Evolutionary conservation across 306 rosid species (phyloP).

Genomic region (Castanospermum australe): DNA sequence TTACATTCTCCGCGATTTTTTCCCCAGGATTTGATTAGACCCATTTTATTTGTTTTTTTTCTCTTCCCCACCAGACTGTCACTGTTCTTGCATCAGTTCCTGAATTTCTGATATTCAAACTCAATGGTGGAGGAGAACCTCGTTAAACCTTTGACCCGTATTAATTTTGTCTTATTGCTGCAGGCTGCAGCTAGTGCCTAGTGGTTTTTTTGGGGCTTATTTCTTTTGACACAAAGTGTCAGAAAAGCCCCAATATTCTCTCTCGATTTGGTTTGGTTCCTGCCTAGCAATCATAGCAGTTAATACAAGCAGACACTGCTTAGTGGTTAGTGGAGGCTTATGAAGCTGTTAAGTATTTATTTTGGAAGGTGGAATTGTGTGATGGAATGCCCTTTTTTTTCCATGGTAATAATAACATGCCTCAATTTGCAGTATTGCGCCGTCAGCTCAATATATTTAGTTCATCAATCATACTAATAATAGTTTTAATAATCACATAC

Average conservation of each 20-base stretch:
- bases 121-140: conserved; percentile 19
- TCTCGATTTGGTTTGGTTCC: not conserved
- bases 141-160: conserved; percentile 27
- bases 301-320: conserved; percentile 23
- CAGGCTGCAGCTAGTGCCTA: not conserved
- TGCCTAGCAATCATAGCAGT: not conserved
- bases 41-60: not conserved
- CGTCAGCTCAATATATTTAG: conserved; percentile 45
- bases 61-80: conserved; percentile 7
- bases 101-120: conserved; percentile 7
- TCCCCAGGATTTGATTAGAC: conserved; percentile 19
- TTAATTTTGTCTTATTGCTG: not conserved
- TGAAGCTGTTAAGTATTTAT: conserved; percentile 29
- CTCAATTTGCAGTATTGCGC: conserved; percentile 56
- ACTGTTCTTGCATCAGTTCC: conserved; percentile 6
- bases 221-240: not conserved
- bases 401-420: not conserved
- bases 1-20: conserved; percentile 11
- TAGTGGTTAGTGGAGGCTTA: conserved; percentile 53
- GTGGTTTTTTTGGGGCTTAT: not conserved
- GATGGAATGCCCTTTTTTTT: conserved; percentile 9
- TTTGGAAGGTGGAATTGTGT: conserved; percentile 22
- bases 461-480: conserved; percentile 17
- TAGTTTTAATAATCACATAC: conserved; percentile 20
- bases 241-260: not conserved